These are phyloP conservation scores for Phycomyces blakesleeanus DNA, from an alignment of 192 early-diverging fungal species.

Conservation along the genomic window DNA sequence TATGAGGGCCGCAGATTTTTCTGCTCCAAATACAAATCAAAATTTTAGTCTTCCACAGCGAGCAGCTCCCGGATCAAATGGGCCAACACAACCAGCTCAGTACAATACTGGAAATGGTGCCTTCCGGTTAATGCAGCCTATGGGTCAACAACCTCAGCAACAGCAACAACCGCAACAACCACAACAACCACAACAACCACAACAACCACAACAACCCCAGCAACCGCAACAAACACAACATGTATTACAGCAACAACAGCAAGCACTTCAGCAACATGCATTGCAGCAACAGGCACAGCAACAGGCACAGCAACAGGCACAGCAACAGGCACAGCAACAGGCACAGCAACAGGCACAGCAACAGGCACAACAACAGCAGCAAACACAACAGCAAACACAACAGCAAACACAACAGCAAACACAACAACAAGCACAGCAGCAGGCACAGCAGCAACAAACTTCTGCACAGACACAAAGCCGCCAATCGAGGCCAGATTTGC, in stretches of 20 bases:
- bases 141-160: not conserved
- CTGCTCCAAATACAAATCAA: not conserved
- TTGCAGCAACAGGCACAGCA: not conserved
- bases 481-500: constrained; percentile 18
- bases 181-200: not conserved
- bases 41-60: not conserved
- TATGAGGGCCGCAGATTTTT: not conserved
- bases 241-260: not conserved
- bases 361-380: constrained; percentile 9
- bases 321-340: constrained; percentile 5
- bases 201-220: constrained; percentile 8
- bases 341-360: constrained; percentile 5
- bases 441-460: not conserved
- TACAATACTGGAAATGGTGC: not conserved
- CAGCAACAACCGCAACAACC: not conserved
- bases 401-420: not conserved
- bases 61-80: not conserved
- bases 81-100: not conserved
- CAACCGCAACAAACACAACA: not conserved
- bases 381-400: not conserved
- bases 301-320: constrained; percentile 5
- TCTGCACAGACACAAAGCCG: not conserved
- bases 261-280: not conserved
- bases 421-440: constrained; percentile 1
- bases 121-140: constrained; percentile 2